phyloP scores from a whole-genome alignment of 306 rosid species.

The Elaeagnus macrophylla region DNA sequence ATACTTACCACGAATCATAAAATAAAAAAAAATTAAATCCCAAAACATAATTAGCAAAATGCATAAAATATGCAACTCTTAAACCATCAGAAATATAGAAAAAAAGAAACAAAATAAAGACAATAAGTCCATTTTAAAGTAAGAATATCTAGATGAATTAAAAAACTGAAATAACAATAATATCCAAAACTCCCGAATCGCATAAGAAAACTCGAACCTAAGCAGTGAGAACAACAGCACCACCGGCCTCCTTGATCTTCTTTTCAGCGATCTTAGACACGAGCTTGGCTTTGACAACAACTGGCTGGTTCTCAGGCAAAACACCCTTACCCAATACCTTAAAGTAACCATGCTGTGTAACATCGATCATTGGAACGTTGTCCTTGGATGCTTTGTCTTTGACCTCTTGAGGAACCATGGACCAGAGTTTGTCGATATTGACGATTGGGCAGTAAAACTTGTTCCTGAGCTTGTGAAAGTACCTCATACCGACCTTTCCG shows the following conservation, averaged over 20 bases:
- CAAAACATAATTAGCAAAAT: too few relatives aligned
- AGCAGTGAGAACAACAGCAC: slow-evolving; percentile 75
- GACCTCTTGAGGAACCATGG: slow-evolving; percentile 56
- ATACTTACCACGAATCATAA: too few relatives aligned
- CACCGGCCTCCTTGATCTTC: slow-evolving; percentile 90
- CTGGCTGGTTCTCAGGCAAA: slow-evolving; percentile 45
- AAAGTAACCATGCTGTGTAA: slow-evolving; percentile 54
- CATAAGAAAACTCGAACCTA: slow-evolving; percentile 24
- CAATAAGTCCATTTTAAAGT: too few relatives aligned
- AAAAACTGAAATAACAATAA: background rate
- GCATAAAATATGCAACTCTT: too few relatives aligned
- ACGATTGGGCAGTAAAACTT: slow-evolving; percentile 66
- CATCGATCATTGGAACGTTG: slow-evolving; percentile 52
- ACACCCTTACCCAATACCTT: slow-evolving; percentile 75
- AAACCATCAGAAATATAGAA: too few relatives aligned
- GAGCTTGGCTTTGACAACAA: slow-evolving; percentile 76
- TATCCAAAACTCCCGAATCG: background rate
- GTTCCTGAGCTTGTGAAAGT: slow-evolving; percentile 80
- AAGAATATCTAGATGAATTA: background rate
- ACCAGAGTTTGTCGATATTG: slow-evolving; percentile 73
- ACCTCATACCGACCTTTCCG: slow-evolving; percentile 85
- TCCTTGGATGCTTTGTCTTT: slow-evolving; percentile 67
- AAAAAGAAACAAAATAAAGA: too few relatives aligned
- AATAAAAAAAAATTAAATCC: too few relatives aligned
- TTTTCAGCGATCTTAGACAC: slow-evolving; percentile 70